Conservation (phyloP, 495 filamentous ascomycete genomes). For the Lasiosphaeris hirsuta region DNA sequence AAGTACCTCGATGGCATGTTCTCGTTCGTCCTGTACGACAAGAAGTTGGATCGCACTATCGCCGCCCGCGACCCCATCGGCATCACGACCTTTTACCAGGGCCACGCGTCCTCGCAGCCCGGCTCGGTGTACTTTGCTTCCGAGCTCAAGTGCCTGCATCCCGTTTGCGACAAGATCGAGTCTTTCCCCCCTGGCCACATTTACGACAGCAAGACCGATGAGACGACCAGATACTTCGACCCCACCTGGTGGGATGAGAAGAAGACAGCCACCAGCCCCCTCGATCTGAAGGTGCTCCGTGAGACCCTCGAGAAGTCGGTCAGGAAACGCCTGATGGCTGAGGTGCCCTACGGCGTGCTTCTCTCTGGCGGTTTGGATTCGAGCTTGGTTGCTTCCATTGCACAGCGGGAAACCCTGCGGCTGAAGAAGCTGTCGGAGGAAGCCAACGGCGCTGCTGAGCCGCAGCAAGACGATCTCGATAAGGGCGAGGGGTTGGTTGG, state of each 20-base stretch:
- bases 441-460: slow-evolving; percentile 41
- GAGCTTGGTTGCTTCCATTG: slow-evolving; percentile 90
- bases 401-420: slow-evolving; percentile 82
- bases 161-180: slow-evolving; percentile 93
- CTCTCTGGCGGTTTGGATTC: slow-evolving; percentile 96
- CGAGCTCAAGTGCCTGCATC: slow-evolving; percentile 88
- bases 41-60: slow-evolving; percentile 81
- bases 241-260: slow-evolving; percentile 88
- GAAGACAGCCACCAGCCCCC: slow-evolving; percentile 69
- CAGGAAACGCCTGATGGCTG: slow-evolving; percentile 95
- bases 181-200: slow-evolving; percentile 92
- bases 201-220: slow-evolving; percentile 85
- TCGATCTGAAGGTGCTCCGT: slow-evolving; percentile 78
- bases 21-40: slow-evolving; percentile 97
- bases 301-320: slow-evolving; percentile 85
- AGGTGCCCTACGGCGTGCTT: slow-evolving; percentile 95
- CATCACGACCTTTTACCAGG: slow-evolving; percentile 95
- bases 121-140: slow-evolving; percentile 91
- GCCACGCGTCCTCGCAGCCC: slow-evolving; percentile 78
- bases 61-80: slow-evolving; percentile 96
- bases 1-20: slow-evolving; percentile 99
- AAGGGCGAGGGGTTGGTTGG: slow-evolving; percentile 73
- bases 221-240: slow-evolving; percentile 80
- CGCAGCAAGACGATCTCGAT: slow-evolving; percentile 45
- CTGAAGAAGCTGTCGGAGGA: slow-evolving; percentile 58